Percentiles rank a stretch among this genome's conserved stretches.
Conservation (phyloP, 805 yeast genomes). For the Starmerella khaoyaiensis region DNA sequence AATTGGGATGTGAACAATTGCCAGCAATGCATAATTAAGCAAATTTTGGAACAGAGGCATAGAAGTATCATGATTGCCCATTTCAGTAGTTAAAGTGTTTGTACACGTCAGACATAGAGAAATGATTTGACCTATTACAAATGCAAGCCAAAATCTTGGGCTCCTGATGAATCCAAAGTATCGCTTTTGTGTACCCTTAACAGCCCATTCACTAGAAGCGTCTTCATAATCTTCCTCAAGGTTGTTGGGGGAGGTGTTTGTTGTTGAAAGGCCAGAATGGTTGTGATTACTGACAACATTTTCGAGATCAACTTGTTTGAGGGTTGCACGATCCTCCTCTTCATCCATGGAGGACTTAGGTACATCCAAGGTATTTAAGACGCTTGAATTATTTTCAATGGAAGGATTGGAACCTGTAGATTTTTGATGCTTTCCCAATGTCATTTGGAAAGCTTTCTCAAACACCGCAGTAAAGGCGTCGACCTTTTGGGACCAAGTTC, state of each 20-base stretch:
- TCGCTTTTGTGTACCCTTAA: slow-evolving; percentile 11
- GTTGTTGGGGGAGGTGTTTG: too few relatives aligned
- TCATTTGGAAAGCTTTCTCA: slow-evolving; percentile 13
- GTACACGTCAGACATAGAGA: slow-evolving; percentile 33
- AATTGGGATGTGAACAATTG: slow-evolving; percentile 31
- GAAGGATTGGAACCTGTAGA: too few relatives aligned
- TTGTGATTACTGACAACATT: too few relatives aligned
- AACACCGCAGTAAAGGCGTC: slow-evolving; percentile 11
- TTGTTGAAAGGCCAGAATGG: too few relatives aligned
- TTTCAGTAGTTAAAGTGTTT: slow-evolving; percentile 33
- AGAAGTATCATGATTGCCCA: slow-evolving; percentile 30
- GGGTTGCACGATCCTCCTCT: not conserved
- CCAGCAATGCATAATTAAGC: slow-evolving; percentile 31
- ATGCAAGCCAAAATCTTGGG: slow-evolving; percentile 31
- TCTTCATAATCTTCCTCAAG: slow-evolving; percentile 7
- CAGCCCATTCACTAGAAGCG: slow-evolving; percentile 11
- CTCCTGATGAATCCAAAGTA: slow-evolving; percentile 27
- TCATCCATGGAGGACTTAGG: too few relatives aligned
- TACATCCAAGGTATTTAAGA: too few relatives aligned
- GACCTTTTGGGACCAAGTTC: slow-evolving; percentile 5
- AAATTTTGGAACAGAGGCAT: slow-evolving; percentile 36
- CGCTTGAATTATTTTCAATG: too few relatives aligned
- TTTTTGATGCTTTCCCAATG: slow-evolving; percentile 12
- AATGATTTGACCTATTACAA: slow-evolving; percentile 33
- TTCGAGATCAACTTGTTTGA: too few relatives aligned